Conservation (phyloP, 768 basidiomycete species). For the Cyathus striatus region DNA sequence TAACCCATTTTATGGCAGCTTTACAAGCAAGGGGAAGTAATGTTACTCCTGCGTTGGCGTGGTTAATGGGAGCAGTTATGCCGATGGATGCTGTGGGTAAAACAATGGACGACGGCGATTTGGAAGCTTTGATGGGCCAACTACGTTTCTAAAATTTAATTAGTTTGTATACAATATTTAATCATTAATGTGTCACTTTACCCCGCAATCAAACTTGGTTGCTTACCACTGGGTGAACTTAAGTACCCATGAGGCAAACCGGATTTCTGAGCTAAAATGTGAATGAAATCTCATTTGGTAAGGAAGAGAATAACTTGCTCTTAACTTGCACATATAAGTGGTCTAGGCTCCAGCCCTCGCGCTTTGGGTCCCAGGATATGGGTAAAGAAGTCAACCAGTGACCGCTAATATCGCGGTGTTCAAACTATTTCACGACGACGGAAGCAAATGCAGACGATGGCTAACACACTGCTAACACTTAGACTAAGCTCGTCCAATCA, state of each 20-base stretch:
- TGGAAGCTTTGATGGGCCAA: conserved; percentile 27
- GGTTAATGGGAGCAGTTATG: conserved; percentile 40
- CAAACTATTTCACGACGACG: conserved; percentile 11
- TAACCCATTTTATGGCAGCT: conserved; percentile 12
- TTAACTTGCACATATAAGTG: no score
- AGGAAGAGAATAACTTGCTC: no score
- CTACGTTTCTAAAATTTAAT: conserved; percentile 11
- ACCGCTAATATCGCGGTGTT: conserved; percentile 6
- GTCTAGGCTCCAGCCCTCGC: no score
- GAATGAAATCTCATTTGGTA: no score
- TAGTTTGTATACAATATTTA: no score
- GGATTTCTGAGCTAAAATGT: no score
- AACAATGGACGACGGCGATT: conserved; percentile 19
- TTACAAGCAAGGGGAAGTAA: conserved; percentile 23
- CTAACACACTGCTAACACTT: conserved; percentile 12
- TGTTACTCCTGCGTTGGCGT: conserved; percentile 25
- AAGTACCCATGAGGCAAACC: no score
- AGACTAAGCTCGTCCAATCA: background rate
- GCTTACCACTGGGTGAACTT: no score
- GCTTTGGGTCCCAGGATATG: no score
- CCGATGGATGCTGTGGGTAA: conserved; percentile 30
- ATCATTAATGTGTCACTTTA: no score
- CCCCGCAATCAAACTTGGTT: no score
- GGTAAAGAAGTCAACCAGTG: no score
- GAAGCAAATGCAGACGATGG: conserved; percentile 25